Evolutionary conservation across 805 yeast species (phyloP).

Genomic region (Wickerhamomyces silvicola): DNA sequence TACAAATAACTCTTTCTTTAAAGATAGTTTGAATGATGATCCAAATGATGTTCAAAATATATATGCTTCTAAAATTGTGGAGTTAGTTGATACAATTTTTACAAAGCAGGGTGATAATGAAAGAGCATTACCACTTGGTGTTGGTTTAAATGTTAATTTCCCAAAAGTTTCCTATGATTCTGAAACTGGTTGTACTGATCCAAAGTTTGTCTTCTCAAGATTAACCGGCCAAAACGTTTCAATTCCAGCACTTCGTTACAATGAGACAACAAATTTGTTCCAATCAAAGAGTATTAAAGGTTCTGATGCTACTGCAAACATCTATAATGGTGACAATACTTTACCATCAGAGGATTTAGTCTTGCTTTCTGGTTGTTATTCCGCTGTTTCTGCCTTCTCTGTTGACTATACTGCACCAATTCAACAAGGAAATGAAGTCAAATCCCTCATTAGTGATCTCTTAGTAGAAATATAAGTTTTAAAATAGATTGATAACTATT

Average conservation of each 20-base stretch:
- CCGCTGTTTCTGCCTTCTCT: slow-evolving; percentile 41
- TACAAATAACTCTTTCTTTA: slow-evolving; percentile 36
- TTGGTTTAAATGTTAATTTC: slow-evolving; percentile 43
- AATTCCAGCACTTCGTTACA: slow-evolving; percentile 22
- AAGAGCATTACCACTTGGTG: slow-evolving; percentile 35
- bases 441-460: slow-evolving; percentile 10
- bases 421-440: slow-evolving; percentile 10
- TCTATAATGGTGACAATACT: slow-evolving; percentile 37
- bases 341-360: slow-evolving; percentile 37
- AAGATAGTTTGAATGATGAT: slow-evolving; percentile 37
- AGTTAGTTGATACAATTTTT: slow-evolving; percentile 34
- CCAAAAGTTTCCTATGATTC: slow-evolving; percentile 39
- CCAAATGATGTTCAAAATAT: slow-evolving; percentile 37
- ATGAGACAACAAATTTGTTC: slow-evolving; percentile 32
- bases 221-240: slow-evolving; percentile 31
- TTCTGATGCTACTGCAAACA: slow-evolving; percentile 18
- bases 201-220: slow-evolving; percentile 39
- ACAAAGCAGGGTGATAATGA: slow-evolving; percentile 30
- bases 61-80: slow-evolving; percentile 34
- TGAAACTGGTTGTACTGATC: slow-evolving; percentile 30
- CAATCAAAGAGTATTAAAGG: slow-evolving; percentile 14
- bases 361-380: slow-evolving; percentile 29
- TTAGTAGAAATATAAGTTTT: slow-evolving; percentile 5
- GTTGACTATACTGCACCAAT: slow-evolving; percentile 31
- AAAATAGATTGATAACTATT: too few relatives aligned